Base-by-base conservation (phyloP, 2,329 filamentous ascomycete species). In the Scedosporium minutisporum region DNA sequence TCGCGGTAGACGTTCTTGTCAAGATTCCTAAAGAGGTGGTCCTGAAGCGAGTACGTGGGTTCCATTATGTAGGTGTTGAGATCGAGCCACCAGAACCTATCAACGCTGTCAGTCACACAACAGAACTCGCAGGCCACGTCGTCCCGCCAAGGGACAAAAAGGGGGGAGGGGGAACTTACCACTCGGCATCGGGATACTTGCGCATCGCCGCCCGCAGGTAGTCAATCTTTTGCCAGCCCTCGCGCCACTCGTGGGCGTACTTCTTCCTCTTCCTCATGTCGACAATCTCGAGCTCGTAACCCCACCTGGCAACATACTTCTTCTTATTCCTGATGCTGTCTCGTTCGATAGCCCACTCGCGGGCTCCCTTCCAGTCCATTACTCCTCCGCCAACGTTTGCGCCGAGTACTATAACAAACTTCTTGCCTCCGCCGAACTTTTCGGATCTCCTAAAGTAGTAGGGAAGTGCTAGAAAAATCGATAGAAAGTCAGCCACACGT, bases 141-240 rank as follows among this genome's bases (percentile, higher is more conserved):
- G 7, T 38, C 12, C 33, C 33, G 2, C 33, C 33, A 38, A 38
- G 33, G 33, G 33, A 38, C 9, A 4, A 10, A 12, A 14, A 12
- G 25, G 1, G 12, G 23, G n/a, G 3, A 12, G 6, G 18, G 27
- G 16, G 12, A 14, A 76, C 87, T 75, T 80, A 96, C 95, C 95
- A 99, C 79, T 99, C 93, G 41, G 93, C 95, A 66, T 96, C 83
- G 29, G 95, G 95, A 71, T 97, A 97, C 74, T 97, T 97, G 72
- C 87, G 85, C 82, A 99, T 87, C 55, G 89, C 87, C 65, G 91
- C 90, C 65, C 93, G 87, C 69, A 99, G 86, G 51, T 91, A 91
- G 73, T 99, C 95, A 65, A 97, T 93, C 80, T 97, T 99, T 77
- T 99, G 95, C 95, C 95, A 99, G 74, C 93, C 96, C 77, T 99